Conservation (phyloP, 192 early-diverging fungal species). For the Entomortierella parvispora region DNA sequence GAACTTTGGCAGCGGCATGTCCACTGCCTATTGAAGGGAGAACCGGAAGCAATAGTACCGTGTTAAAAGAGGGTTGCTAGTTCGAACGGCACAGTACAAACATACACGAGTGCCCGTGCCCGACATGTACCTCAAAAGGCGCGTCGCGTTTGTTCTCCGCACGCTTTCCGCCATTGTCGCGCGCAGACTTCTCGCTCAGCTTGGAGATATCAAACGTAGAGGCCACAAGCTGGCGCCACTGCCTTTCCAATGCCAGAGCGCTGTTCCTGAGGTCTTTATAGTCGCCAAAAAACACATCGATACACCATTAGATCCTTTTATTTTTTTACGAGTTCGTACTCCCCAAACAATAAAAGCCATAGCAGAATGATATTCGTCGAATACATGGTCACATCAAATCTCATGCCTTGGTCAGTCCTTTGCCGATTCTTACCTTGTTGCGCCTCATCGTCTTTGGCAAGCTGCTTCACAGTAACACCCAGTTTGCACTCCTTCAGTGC, state of each 20-base stretch:
- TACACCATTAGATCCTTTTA: no score
- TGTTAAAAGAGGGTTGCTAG: no score
- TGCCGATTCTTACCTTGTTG: conserved; percentile 24
- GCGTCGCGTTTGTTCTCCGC: neutral
- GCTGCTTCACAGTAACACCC: conserved; percentile 17
- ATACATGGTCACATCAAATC: neutral
- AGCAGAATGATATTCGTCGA: no score
- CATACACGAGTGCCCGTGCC: neutral
- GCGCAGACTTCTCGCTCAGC: neutral
- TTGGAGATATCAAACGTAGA: neutral
- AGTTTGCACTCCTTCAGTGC: conserved; percentile 14
- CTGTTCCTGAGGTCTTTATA: no score
- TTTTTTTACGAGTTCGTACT: no score
- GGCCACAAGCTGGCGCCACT: conserved; percentile 2
- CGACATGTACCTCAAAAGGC: conserved; percentile 14
- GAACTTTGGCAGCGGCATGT: conserved; percentile 31
- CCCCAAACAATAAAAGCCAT: no score
- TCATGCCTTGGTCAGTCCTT: neutral
- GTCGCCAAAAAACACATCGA: no score
- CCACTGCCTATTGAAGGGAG: neutral
- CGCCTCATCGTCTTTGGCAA: conserved; percentile 16
- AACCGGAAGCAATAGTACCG: neutral
- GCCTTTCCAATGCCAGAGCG: neutral
- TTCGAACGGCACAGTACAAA: no score
- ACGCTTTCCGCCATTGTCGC: neutral